Evolutionary conservation across 75 land plant genomes (phyloP), one percentile per base, ranked within the genome.

Genomic region (Pseudotsuga menziesii): DNA sequence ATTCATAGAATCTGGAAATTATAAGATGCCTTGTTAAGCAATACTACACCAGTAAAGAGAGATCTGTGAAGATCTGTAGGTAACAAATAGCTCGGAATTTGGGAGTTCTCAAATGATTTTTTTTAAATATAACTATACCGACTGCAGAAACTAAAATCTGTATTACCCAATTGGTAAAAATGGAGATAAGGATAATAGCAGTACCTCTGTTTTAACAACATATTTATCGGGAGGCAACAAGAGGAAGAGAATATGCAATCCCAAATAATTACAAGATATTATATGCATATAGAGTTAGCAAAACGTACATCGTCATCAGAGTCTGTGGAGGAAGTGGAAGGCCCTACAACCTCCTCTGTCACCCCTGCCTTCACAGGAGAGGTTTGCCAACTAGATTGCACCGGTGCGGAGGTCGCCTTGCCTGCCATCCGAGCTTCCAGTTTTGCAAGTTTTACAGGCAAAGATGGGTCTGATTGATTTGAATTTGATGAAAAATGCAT

Each of bases 341-440:
- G 70, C 14, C 55, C 60, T 13, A 57, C 54, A 27, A 39, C 75
- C 57, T 72, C 81, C 22, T 76, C 75, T 41, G 19, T 55, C 3
- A 14, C 73, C n/a, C n/a, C 56, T 17, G 25, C 54, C 60, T 61
- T 77, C 63, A 58, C 77, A 56, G 39, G 82, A 20, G 75, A 41
- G 20, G 41, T 75, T 61, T 69, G 83, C 89, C 82, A 75, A 20
- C 57, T 55, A 59, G 72, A 17, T 78, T 61, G 81, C 3, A 73
- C 57, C 20, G 83, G 48, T 16, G 91, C 29, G 1, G 92, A 80
- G 9, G 94, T 67, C 60, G 82, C 82, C 80, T 87, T 89, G 16
- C 95, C 95, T 14, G 85, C 91, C 97, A 94, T 88, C 27, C 96
- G 78, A 26, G 97, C 97, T 77, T 94, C 97, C 60, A 94, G 85